These are phyloP conservation scores for Pythium sukuiense DNA, from an alignment of 352 stramenopile species.

Conservation along the genomic window DNA sequence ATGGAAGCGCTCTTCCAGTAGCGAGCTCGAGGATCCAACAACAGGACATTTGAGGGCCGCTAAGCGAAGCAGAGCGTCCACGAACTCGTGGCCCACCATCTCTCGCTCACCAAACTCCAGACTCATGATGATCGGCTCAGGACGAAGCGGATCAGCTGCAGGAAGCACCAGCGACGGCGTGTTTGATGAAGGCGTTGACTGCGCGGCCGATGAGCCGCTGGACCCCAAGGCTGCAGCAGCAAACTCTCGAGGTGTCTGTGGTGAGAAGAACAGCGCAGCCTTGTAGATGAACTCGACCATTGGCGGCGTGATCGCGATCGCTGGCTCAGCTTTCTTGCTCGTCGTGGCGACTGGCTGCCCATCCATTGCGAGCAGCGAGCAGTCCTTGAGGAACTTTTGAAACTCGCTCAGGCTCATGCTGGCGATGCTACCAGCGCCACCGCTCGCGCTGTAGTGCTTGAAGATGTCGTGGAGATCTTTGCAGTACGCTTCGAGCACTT, in stretches of 20 bases:
- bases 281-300: slow-evolving; percentile 52
- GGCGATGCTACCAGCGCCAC: slow-evolving; percentile 59
- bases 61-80: slow-evolving; percentile 59
- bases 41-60: slow-evolving; percentile 48
- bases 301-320: slow-evolving; percentile 30
- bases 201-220: not conserved
- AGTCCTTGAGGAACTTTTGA: slow-evolving; percentile 70
- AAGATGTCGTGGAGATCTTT: slow-evolving; percentile 84
- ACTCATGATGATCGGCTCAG: slow-evolving; percentile 3
- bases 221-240: not conserved
- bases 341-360: not conserved
- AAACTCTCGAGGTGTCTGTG: slow-evolving; percentile 23
- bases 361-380: slow-evolving; percentile 3
- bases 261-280: slow-evolving; percentile 32
- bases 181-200: not conserved
- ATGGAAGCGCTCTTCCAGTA: slow-evolving; percentile 58
- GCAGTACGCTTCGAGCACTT: slow-evolving; percentile 56
- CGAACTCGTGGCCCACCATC: slow-evolving; percentile 64
- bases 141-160: slow-evolving; percentile 13
- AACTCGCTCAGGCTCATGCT: slow-evolving; percentile 75
- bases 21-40: slow-evolving; percentile 12
- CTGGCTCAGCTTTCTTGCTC: slow-evolving; percentile 1
- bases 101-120: slow-evolving; percentile 36
- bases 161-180: slow-evolving; percentile 8
- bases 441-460: slow-evolving; percentile 79